phyloP scores from a whole-genome alignment of 148 eudicot species.

The Vaccinium myrtillus region DNA sequence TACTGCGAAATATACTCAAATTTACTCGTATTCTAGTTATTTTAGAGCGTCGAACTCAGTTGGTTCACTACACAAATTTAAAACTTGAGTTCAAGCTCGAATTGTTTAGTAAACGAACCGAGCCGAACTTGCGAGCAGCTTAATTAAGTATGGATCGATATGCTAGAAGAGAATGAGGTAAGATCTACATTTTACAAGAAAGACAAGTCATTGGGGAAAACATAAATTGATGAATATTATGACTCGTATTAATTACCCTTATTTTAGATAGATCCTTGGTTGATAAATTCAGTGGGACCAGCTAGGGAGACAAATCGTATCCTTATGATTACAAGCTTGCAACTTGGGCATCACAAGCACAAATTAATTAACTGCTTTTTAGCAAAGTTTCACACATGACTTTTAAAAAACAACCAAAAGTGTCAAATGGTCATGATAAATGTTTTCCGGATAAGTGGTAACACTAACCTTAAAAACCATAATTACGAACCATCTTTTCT shows the following conservation, averaged over 20 bases:
- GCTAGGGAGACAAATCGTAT: constrained; percentile 14
- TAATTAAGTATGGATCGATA: too few species aligned
- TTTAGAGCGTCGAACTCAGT: too few species aligned
- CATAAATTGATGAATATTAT: too few species aligned
- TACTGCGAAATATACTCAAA: too few species aligned
- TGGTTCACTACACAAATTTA: too few species aligned
- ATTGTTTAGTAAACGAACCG: too few species aligned
- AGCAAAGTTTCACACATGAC: background rate
- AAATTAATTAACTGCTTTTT: background rate
- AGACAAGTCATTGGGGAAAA: too few species aligned
- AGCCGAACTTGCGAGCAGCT: too few species aligned
- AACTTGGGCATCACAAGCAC: constrained; percentile 16
- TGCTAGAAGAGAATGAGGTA: too few species aligned
- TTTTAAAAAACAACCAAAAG: background rate
- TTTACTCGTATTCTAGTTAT: too few species aligned
- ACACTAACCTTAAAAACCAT: constrained; percentile 1
- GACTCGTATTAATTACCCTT: background rate
- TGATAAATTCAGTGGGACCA: constrained; percentile 1
- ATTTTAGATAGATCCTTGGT: background rate
- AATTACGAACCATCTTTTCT: background rate
- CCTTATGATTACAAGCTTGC: constrained; percentile 17
- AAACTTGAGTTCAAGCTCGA: too few species aligned
- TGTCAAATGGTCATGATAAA: background rate
- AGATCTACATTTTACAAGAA: too few species aligned
- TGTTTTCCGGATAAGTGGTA: background rate